These are phyloP conservation scores for Trichoderma koningii DNA, from an alignment of 2,329 filamentous ascomycete genomes.

Conservation along the genomic window DNA sequence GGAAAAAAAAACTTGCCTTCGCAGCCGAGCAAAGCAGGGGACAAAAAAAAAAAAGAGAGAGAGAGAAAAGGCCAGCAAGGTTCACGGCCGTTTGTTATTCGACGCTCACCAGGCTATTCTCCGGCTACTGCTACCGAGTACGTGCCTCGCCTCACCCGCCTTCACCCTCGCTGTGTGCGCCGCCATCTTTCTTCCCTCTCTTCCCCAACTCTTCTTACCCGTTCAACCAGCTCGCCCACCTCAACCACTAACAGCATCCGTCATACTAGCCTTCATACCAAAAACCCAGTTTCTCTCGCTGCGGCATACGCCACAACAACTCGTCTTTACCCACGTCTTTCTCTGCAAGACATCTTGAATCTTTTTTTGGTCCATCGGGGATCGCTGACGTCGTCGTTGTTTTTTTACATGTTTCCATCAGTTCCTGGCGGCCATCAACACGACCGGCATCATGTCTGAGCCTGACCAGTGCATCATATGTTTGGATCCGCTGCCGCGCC, in stretches of 20 bases:
- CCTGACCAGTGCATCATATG: constrained; percentile 71
- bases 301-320: constrained; percentile 19
- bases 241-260: constrained; percentile 38
- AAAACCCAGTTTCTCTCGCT: constrained; percentile 22
- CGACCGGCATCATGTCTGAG: constrained; percentile 51
- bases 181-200: neutral
- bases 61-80: no score
- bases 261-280: constrained; percentile 30
- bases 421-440: constrained; percentile 40
- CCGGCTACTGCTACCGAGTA: no score
- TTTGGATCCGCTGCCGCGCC: constrained; percentile 59
- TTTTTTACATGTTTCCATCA: constrained; percentile 53
- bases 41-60: no score
- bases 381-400: constrained; percentile 16
- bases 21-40: no score
- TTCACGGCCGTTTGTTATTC: no score
- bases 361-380: constrained; percentile 15
- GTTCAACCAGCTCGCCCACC: constrained; percentile 12
- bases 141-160: neutral
- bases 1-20: no score
- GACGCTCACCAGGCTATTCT: no score
- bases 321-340: constrained; percentile 5
- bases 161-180: constrained; percentile 7
- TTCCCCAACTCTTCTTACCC: neutral
- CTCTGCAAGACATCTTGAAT: neutral